Conservation (phyloP, 306 rosid genomes). For the Hippophae rhamnoides region DNA sequence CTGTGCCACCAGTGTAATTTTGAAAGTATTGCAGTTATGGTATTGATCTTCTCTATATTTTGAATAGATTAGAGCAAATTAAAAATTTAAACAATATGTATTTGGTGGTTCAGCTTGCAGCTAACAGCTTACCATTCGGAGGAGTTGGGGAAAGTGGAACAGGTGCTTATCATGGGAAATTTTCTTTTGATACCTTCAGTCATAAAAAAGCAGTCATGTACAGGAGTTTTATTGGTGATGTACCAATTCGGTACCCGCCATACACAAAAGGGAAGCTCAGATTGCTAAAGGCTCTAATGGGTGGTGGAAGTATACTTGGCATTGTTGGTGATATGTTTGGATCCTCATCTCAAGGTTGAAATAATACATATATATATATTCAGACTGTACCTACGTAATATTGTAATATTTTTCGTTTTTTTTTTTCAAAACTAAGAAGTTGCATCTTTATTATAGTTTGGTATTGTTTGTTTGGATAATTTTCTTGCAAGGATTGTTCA, state of each 20-base stretch:
- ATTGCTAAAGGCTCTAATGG: constrained; percentile 65
- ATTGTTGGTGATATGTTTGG: constrained; percentile 67
- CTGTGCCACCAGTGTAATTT: no score
- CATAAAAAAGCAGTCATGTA: constrained; percentile 90
- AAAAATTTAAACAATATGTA: background rate
- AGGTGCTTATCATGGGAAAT: constrained; percentile 94
- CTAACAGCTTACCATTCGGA: constrained; percentile 73
- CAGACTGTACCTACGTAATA: no score
- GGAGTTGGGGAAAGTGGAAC: constrained; percentile 98
- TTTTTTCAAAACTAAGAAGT: no score
- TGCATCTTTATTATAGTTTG: no score
- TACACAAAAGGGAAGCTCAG: constrained; percentile 64
- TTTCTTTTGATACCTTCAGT: constrained; percentile 86
- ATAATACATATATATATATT: background rate
- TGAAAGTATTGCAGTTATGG: no score
- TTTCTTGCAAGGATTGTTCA: no score
- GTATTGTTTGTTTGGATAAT: no score
- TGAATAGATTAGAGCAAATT: no score
- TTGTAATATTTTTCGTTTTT: no score
- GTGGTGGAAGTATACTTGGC: constrained; percentile 43
- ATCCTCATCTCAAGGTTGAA: constrained; percentile 29
- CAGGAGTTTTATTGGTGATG: constrained; percentile 67
- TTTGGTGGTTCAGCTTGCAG: constrained; percentile 55
- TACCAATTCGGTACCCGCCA: constrained; percentile 77
- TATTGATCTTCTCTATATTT: no score